A percentile compares a stretch with the other conserved stretches of the same genome.
phyloP scores from a whole-genome alignment of 139 green algal genomes.

The Chlamydomonas incerta region DNA sequence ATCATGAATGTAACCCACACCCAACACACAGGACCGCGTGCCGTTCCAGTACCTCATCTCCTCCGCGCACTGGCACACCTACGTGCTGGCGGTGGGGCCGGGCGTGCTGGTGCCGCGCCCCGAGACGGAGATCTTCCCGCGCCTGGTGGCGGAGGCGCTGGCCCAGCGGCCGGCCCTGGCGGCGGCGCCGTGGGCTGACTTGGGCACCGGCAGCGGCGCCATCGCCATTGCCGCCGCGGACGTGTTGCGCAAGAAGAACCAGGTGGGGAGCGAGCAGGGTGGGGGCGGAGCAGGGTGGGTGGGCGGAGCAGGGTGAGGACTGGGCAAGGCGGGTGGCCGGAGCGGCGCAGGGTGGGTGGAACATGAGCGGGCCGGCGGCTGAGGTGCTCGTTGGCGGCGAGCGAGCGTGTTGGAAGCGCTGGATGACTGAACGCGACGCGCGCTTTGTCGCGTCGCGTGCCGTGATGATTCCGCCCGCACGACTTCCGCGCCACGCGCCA shows the following conservation, averaged over 20 bases:
- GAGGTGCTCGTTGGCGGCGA: too few relatives aligned
- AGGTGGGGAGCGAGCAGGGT: slow-evolving; percentile 14
- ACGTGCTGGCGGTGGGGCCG: slow-evolving; percentile 81
- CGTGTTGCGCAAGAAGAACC: slow-evolving; percentile 54
- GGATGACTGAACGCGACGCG: too few relatives aligned
- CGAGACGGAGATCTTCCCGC: slow-evolving; percentile 88
- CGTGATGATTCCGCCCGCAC: too few relatives aligned
- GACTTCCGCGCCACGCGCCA: too few relatives aligned
- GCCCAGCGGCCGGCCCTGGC: slow-evolving; percentile 39
- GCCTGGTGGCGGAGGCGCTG: slow-evolving; percentile 65
- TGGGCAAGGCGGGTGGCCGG: neutral
- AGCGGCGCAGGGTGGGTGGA: neutral
- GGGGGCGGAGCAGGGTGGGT: neutral
- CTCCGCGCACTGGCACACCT: slow-evolving; percentile 86
- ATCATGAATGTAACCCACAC: neutral
- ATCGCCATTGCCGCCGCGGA: slow-evolving; percentile 83
- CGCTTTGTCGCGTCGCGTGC: too few relatives aligned
- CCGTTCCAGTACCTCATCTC: slow-evolving; percentile 87
- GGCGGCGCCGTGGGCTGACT: slow-evolving; percentile 79
- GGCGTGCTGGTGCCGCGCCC: slow-evolving; percentile 93
- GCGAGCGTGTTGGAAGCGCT: too few relatives aligned
- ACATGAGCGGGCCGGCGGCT: too few relatives aligned
- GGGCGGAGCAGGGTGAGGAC: neutral
- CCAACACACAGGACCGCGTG: slow-evolving; percentile 14
- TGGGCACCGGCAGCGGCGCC: slow-evolving; percentile 93